Evolutionary conservation across 306 rosid species (phyloP), one percentile per base, ranked within the genome.

Genomic region (Cucumis cinereus): DNA sequence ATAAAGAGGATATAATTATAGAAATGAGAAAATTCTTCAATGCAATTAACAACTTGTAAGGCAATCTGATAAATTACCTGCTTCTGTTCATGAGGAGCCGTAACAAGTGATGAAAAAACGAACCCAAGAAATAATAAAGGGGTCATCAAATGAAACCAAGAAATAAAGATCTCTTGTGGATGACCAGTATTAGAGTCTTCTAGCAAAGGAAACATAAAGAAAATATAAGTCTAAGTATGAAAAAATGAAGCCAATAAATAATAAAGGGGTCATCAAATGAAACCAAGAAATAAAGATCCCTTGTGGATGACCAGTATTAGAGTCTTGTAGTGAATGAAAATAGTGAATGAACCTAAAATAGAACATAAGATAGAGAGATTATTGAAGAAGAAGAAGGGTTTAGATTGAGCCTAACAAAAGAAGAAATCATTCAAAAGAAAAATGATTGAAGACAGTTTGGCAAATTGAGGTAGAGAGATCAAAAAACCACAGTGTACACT

Each of bases 311-410:
- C 88, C 97, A 1, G 91, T 69, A 74, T 87, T 86, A 1, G 98
- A 88, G 19, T 84, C 92, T 16, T 89, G 97, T 93, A 89, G 78
- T n/a, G n/a, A n/a, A n/a, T n/a, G n/a, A n/a, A n/a, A n/a, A n/a
- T n/a, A n/a, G n/a, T n/a, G n/a, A n/a, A n/a, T n/a, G n/a, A n/a
- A n/a, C n/a, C n/a, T n/a, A n/a, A n/a, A n/a, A n/a, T n/a, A n/a
- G n/a, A n/a, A n/a, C n/a, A n/a, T n/a, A n/a, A n/a, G n/a, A n/a
- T n/a, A n/a, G n/a, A n/a, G n/a, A n/a, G n/a, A n/a, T n/a, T n/a
- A n/a, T n/a, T n/a, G n/a, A n/a, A n/a, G n/a, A n/a, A n/a, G n/a
- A n/a, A n/a, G n/a, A n/a, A n/a, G n/a, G n/a, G n/a, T n/a, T n/a
- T n/a, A n/a, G n/a, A n/a, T n/a, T 15, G 60, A 20, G 12, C 60